Evolutionary conservation across 1,284 basidiomycete species (phyloP).

Genomic region (Tilletia caries): DNA sequence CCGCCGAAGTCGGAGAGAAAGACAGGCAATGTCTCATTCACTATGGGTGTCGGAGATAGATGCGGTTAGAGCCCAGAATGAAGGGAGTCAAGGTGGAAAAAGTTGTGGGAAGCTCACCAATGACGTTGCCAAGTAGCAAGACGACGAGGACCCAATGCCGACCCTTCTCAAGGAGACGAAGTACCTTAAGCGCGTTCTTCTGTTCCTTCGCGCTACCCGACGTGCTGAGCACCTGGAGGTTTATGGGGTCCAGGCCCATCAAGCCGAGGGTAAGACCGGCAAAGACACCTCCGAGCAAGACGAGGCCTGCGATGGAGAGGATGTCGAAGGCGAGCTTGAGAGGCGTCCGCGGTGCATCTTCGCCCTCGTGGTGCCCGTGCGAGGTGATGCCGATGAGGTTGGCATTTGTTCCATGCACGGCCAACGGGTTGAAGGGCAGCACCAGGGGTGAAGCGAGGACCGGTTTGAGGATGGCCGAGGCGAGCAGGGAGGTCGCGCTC

Average conservation of each 20-base stretch:
- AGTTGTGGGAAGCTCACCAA: conserved; percentile 48
- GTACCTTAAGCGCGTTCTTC: conserved; percentile 56
- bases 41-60: conserved; percentile 15
- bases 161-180: conserved; percentile 70
- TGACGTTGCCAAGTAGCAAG: conserved; percentile 78
- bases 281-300: conserved; percentile 56
- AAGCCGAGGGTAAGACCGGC: conserved; percentile 75
- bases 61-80: neutral
- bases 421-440: conserved; percentile 21
- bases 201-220: conserved; percentile 68
- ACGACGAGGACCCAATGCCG: conserved; percentile 88
- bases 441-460: conserved; percentile 25
- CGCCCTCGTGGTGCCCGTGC: conserved; percentile 11
- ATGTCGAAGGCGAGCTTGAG: conserved; percentile 38
- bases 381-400: neutral
- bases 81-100: neutral
- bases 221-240: conserved; percentile 76
- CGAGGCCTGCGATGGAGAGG: conserved; percentile 41
- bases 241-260: conserved; percentile 91
- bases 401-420: neutral
- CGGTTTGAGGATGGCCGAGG: conserved; percentile 23
- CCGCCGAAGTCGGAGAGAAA: conserved; percentile 51
- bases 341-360: conserved; percentile 23
- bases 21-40: conserved; percentile 59
- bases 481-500: neutral